Conservation (phyloP, 2,329 filamentous ascomycete genomes). For the Apiospora rasikravindrae region DNA sequence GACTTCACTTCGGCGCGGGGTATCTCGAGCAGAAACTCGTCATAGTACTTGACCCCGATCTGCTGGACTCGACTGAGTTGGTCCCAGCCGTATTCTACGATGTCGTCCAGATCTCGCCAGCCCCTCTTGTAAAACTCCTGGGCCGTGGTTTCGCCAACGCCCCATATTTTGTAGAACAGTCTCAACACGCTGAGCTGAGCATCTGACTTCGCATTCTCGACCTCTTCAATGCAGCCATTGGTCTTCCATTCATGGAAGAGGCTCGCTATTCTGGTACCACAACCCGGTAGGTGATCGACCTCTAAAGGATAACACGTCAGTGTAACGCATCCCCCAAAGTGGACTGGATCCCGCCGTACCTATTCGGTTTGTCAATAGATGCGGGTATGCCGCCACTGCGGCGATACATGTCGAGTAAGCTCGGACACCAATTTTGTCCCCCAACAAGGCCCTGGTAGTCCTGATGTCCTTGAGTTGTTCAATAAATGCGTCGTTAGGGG, state of each 20-base stretch:
- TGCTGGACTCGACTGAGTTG: slow-evolving; percentile 81
- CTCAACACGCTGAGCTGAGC: slow-evolving; percentile 67
- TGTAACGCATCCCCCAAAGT: neutral
- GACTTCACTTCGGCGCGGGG: slow-evolving; percentile 73
- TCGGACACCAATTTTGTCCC: slow-evolving; percentile 52
- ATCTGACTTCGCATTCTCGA: slow-evolving; percentile 67
- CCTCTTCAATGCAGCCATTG: slow-evolving; percentile 66
- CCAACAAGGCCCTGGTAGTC: slow-evolving; percentile 69
- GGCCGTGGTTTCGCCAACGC: slow-evolving; percentile 84
- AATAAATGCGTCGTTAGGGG: slow-evolving; percentile 79
- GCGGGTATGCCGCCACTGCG: slow-evolving; percentile 79
- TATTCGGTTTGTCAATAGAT: slow-evolving; percentile 28
- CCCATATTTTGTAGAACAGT: slow-evolving; percentile 86
- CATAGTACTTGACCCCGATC: slow-evolving; percentile 92
- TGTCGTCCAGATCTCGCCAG: slow-evolving; percentile 85
- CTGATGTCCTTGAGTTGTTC: slow-evolving; percentile 76
- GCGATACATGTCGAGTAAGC: slow-evolving; percentile 88
- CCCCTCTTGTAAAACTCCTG: slow-evolving; percentile 79
- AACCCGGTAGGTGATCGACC: slow-evolving; percentile 71
- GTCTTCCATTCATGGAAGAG: slow-evolving; percentile 77
- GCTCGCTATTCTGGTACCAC: slow-evolving; percentile 77
- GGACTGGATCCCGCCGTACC: neutral
- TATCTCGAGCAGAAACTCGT: slow-evolving; percentile 78
- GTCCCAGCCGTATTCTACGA: slow-evolving; percentile 83
- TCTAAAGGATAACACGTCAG: slow-evolving; percentile 41